Percentiles rank a stretch among this genome's conserved stretches.
These are phyloP conservation scores for Butyriboletus regius DNA, from an alignment of 1,284 basidiomycete species.

Conservation along the genomic window DNA sequence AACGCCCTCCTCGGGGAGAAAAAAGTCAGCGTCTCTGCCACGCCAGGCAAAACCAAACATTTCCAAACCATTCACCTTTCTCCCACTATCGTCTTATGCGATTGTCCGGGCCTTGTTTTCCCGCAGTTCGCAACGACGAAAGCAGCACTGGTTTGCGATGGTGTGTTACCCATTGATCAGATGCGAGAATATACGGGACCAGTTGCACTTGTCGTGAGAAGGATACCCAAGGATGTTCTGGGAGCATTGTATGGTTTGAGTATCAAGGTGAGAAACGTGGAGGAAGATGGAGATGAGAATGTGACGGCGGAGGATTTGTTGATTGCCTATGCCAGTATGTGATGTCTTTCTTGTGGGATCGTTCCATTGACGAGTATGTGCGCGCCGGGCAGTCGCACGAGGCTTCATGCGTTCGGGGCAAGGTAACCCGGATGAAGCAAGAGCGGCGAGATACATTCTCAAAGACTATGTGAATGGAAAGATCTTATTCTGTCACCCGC, in stretches of 20 bases:
- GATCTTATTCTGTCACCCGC: conserved; percentile 84
- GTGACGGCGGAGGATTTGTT: conserved; percentile 81
- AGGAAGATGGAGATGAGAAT: conserved; percentile 80
- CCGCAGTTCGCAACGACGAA: conserved; percentile 96
- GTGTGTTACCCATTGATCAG: conserved; percentile 96
- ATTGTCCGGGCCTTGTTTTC: conserved; percentile 97
- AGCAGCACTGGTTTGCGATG: conserved; percentile 93
- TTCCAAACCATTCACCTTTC: conserved; percentile 97
- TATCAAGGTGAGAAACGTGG: conserved; percentile 60
- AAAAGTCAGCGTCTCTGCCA: conserved; percentile 95
- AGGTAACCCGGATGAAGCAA: conserved; percentile 94
- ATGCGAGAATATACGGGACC: conserved; percentile 92
- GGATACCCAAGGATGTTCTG: conserved; percentile 80
- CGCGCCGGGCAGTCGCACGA: conserved; percentile 62
- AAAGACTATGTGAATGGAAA: conserved; percentile 98
- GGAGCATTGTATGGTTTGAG: conserved; percentile 85
- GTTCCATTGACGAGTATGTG: conserved; percentile 8
- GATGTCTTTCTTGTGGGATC: not conserved
- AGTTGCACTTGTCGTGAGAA: conserved; percentile 67
- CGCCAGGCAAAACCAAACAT: conserved; percentile 98
- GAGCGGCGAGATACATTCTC: conserved; percentile 84
- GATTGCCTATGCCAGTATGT: conserved; percentile 83
- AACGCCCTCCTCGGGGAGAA: conserved; percentile 93
- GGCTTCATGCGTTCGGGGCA: conserved; percentile 91
- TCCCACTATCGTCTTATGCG: conserved; percentile 83